Evolutionary conservation across 2,329 filamentous ascomycete genomes (phyloP), one percentile per base, ranked within the genome.

Genomic region (Orbilia brochopaga): DNA sequence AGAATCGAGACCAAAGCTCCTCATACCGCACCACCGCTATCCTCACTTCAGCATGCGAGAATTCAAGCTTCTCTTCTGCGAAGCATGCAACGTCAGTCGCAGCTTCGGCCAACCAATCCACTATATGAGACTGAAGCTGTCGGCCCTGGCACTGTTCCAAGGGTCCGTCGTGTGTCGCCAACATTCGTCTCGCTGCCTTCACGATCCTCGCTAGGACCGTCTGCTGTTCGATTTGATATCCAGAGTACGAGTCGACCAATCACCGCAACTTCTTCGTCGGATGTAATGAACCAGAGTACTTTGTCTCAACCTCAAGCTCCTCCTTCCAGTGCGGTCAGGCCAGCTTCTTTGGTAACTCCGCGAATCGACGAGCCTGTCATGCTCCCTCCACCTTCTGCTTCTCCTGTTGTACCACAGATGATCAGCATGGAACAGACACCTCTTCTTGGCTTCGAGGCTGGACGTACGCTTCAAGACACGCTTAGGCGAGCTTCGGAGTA

Each of bases 1-100:
- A 35, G 65, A n/a, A 44, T 62, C 5, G 21, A 53, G 15, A 52
- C 53, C 27, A 55, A 53, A 15, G 46, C 8, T 13, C 10, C 53
- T 24, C 58, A 60, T n/a, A 62, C 65, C 1, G 65, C 58, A 30
- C 65, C 65, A 23, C 58, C 65, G 27, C 23, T 13, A 11, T 13
- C 35, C 19, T 23, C 46, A 6, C n/a, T 55, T 4, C 30, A 7
- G 1, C 63, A 70, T 55, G 11, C 24, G 11, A 17, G 13, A 42
- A 15, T 13, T 42, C 27, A 3, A 3, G 13, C 37, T 42, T 17
- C 5, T 40, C n/a, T 7, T 8, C 10, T n/a, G 27, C 61, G 24
- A 19, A 37, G 3, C 15, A 3, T 13, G 2, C 37, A 58, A 11
- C 52, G 30, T 53, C 23, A 7, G 17, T 44, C 17, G 7, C 19